A percentile compares a stretch with the other conserved stretches of the same genome.
Evolutionary conservation across 2,329 filamentous ascomycete species (phyloP).

Genomic region (Cercospora sp.): DNA sequence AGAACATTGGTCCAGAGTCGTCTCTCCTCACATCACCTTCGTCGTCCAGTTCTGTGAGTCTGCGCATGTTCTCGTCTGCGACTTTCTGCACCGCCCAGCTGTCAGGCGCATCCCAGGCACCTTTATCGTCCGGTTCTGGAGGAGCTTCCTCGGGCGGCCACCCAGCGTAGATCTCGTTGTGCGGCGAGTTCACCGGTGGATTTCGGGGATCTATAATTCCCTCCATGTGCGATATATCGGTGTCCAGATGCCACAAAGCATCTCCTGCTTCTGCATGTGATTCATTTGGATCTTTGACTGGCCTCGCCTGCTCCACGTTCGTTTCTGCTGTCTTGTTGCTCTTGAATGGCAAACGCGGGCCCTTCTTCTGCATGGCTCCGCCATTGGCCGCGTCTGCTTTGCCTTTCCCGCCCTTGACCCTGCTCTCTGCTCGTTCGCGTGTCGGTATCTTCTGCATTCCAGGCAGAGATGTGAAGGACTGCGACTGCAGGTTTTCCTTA

Average conservation of each 20-base stretch:
- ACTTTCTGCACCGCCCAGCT: slow-evolving; percentile 87
- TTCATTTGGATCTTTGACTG: slow-evolving; percentile 48
- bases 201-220: slow-evolving; percentile 72
- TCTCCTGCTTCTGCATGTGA: slow-evolving; percentile 33
- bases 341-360: slow-evolving; percentile 57
- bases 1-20: slow-evolving; percentile 76
- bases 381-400: slow-evolving; percentile 29
- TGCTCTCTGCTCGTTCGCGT: slow-evolving; percentile 32
- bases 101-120: slow-evolving; percentile 89
- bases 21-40: slow-evolving; percentile 62
- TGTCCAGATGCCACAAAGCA: slow-evolving; percentile 76
- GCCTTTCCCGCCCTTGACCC: slow-evolving; percentile 24
- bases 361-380: slow-evolving; percentile 31
- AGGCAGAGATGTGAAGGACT: slow-evolving; percentile 42
- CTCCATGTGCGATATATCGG: slow-evolving; percentile 85
- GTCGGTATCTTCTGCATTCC: slow-evolving; percentile 40
- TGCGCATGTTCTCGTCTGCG: slow-evolving; percentile 62
- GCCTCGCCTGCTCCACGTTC: slow-evolving; percentile 44
- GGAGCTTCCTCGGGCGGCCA: slow-evolving; percentile 43
- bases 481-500: slow-evolving; percentile 44
- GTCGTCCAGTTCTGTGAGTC: slow-evolving; percentile 67
- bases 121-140: slow-evolving; percentile 38
- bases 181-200: slow-evolving; percentile 68
- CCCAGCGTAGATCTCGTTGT: slow-evolving; percentile 51
- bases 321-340: slow-evolving; percentile 47